Percentiles rank a stretch among this genome's conserved stretches.
phyloP scores from a whole-genome alignment of 225 moss, liverwort and hornwort genomes.

The Climacium dendroides region DNA sequence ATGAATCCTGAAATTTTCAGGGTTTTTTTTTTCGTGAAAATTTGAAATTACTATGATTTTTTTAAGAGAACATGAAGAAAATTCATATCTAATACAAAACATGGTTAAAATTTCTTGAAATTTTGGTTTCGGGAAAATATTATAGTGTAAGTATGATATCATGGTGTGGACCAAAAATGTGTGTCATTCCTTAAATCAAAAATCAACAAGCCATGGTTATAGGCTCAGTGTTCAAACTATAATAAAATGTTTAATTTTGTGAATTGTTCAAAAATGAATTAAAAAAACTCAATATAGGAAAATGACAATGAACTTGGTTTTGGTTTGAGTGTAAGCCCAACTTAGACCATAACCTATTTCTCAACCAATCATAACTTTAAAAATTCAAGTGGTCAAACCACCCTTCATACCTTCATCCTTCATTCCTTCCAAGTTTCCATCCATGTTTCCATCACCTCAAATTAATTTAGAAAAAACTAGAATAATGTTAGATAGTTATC shows the following conservation, averaged over 20 bases:
- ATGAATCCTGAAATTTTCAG: fast-evolving
- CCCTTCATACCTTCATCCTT: background rate
- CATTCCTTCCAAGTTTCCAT: background rate
- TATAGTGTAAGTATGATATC: background rate
- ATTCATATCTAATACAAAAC: background rate
- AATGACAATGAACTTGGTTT: no score
- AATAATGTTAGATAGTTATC: background rate
- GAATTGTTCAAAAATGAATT: no score
- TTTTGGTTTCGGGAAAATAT: background rate
- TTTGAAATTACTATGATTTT: no score
- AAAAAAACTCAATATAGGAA: no score
- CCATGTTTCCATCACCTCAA: background rate
- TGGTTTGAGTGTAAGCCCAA: background rate
- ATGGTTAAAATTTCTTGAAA: no score
- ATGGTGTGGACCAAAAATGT: background rate
- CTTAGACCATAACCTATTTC: background rate
- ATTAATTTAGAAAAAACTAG: background rate
- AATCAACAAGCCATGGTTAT: fast-evolving
- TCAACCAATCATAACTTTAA: background rate
- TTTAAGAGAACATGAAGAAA: no score
- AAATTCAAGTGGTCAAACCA: background rate
- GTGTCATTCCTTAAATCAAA: background rate
- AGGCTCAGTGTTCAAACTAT: background rate
- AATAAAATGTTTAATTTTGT: background rate
- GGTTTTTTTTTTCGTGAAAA: no score